These are phyloP conservation scores for Solioccasus polychromus DNA, from an alignment of 768 basidiomycete genomes.

Conservation along the genomic window DNA sequence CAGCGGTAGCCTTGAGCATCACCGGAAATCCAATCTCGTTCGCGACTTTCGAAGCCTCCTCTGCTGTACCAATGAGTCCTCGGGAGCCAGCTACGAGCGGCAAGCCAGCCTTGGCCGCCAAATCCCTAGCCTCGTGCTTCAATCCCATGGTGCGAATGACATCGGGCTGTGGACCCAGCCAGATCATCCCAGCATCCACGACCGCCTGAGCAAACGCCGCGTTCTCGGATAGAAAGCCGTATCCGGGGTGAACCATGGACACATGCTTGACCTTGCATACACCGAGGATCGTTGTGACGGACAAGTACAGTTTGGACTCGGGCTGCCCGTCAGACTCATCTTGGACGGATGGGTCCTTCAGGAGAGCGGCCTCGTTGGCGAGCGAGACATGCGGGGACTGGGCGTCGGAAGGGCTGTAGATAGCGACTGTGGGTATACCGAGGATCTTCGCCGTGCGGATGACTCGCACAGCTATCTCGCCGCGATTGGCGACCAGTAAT, in stretches of 20 bases:
- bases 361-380: slow-evolving; percentile 48
- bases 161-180: slow-evolving; percentile 53
- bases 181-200: slow-evolving; percentile 47
- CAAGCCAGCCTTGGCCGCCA: slow-evolving; percentile 47
- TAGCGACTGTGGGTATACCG: slow-evolving; percentile 50
- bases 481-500: slow-evolving; percentile 66
- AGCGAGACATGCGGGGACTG: slow-evolving; percentile 55
- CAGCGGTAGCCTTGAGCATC: slow-evolving; percentile 65
- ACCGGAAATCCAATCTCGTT: slow-evolving; percentile 53
- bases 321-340: slow-evolving; percentile 16
- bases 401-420: slow-evolving; percentile 60
- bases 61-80: slow-evolving; percentile 40
- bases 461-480: slow-evolving; percentile 68
- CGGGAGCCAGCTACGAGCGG: slow-evolving; percentile 57
- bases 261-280: slow-evolving; percentile 41
- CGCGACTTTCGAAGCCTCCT: slow-evolving; percentile 42
- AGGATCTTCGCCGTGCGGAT: slow-evolving; percentile 53
- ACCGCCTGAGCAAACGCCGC: slow-evolving; percentile 50
- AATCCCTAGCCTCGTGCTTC: slow-evolving; percentile 54
- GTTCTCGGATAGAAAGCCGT: slow-evolving; percentile 67
- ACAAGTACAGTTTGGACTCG: slow-evolving; percentile 47
- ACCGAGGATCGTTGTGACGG: slow-evolving; percentile 35
- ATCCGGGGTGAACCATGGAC: slow-evolving; percentile 61
- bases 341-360: slow-evolving; percentile 20
- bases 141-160: slow-evolving; percentile 55